Base-by-base conservation (phyloP, 1,284 basidiomycete species). In the Paramarasmius palmivorus region DNA sequence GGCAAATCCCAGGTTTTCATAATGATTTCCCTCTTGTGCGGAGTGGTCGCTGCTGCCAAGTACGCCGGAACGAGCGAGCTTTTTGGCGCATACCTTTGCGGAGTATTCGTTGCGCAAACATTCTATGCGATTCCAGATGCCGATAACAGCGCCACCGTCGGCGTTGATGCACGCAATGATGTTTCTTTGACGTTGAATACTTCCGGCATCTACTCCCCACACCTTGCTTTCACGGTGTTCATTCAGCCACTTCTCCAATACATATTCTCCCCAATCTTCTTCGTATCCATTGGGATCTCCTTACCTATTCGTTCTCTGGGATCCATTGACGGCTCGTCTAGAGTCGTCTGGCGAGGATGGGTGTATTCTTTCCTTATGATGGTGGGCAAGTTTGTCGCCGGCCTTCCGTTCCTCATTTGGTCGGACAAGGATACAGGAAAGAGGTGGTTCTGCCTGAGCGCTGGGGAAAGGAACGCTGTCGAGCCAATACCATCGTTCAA, bases 1-100 rank as follows among this genome's bases (percentile, higher is more conserved):
- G 50, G 47, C 10, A 52, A 59, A 32, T 37, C 58, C 17, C 63
- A 71, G 32, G 54, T 73, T 7, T 63, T 71, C 52, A 20, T 67
- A 3, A 61, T 67, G 10, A 58, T 68, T 1, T 39, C 54, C 4
- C 50, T 61, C 2, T 57, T 71, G 5, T 67, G 64, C 5, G 69
- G 66, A 3, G 69, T 69, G 35, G 67, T 73, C 1, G 67, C 69
- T n/a, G 68, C 64, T 4, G 59, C 69, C 1, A 63, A 65, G 14
- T 73, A 72, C 52, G 68, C 71, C 2, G 71, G 71, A 34, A 73
- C 71, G 1, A 73, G 70, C 54, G 72, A 74, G 50, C 59, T 75
- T 8, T 73, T 73, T 49, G 72, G 73, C 6, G 70, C 70, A 3
- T 73, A 73, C 57, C 67, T 74, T 3, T 67, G 69, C 3, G 71